phyloP scores from a whole-genome alignment of 495 filamentous ascomycete genomes.

The Daldinia bambusicola region DNA sequence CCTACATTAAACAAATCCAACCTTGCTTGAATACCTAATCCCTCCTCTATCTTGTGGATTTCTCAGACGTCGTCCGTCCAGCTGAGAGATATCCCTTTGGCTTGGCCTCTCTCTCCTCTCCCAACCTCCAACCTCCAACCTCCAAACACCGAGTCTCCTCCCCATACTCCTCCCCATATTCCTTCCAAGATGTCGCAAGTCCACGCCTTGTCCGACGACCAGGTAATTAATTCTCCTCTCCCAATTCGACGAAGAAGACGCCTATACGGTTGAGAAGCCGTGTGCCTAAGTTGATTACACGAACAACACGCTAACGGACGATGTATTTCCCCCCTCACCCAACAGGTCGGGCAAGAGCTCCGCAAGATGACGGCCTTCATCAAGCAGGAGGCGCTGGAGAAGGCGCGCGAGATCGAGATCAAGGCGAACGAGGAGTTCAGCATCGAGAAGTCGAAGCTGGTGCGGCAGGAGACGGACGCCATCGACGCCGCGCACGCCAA shows the following conservation, averaged over 20 bases:
- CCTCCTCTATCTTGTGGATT: conserved; percentile 14
- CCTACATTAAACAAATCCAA: conserved; percentile 6
- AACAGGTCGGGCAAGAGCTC: conserved; percentile 90
- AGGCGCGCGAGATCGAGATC: conserved; percentile 94
- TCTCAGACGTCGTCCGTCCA: neutral
- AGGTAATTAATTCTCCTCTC: conserved; percentile 65
- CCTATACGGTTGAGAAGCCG: too few relatives aligned
- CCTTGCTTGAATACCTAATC: neutral
- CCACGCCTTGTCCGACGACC: conserved; percentile 96
- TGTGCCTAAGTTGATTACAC: neutral
- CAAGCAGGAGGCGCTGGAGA: conserved; percentile 96
- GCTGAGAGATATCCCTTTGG: conserved; percentile 18
- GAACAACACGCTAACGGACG: conserved; percentile 27
- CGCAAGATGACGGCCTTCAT: conserved; percentile 99
- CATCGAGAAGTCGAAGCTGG: conserved; percentile 98
- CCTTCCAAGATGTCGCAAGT: conserved; percentile 82
- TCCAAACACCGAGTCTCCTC: conserved; percentile 40
- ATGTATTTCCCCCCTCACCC: conserved; percentile 2
- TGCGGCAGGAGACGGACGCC: conserved; percentile 88
- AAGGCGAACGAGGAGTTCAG: conserved; percentile 99
- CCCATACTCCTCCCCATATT: conserved; percentile 16
- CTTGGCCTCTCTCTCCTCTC: conserved; percentile 17
- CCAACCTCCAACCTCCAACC: conserved; percentile 14
- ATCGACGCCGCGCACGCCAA: conserved; percentile 95
- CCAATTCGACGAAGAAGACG: too few relatives aligned